Conservation (phyloP, 2,329 filamentous ascomycete genomes). For the Tolypocladium album region DNA sequence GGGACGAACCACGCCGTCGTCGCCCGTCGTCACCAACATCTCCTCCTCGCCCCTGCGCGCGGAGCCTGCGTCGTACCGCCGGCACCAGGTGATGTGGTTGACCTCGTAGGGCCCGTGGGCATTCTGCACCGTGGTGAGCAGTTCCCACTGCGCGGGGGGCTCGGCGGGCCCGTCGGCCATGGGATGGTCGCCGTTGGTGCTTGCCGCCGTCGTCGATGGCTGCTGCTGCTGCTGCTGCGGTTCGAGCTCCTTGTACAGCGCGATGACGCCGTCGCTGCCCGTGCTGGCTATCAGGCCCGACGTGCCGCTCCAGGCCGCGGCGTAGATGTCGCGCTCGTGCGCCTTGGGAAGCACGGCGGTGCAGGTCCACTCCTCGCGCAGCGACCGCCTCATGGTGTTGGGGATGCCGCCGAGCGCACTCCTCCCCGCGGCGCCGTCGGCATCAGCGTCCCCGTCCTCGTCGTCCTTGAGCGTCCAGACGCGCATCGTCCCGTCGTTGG, state of each 20-base stretch:
- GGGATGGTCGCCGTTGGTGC: background rate
- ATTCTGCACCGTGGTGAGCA: slow-evolving; percentile 57
- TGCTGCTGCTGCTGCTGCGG: slow-evolving; percentile 3
- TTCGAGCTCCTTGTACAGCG: slow-evolving; percentile 60
- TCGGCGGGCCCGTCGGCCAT: background rate
- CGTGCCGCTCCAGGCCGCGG: slow-evolving; percentile 69
- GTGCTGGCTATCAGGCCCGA: slow-evolving; percentile 77
- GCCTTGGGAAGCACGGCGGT: slow-evolving; percentile 62
- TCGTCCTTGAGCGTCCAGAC: slow-evolving; percentile 62
- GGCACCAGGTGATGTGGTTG: slow-evolving; percentile 86
- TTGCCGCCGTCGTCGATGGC: slow-evolving; percentile 4
- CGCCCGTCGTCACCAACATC: slow-evolving; percentile 81
- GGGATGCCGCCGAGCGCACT: slow-evolving; percentile 53
- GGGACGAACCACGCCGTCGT: slow-evolving; percentile 78
- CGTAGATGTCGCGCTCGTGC: slow-evolving; percentile 77
- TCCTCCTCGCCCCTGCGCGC: slow-evolving; percentile 56
- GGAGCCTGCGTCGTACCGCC: slow-evolving; percentile 55
- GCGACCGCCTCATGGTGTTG: slow-evolving; percentile 74
- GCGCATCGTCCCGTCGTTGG: slow-evolving; percentile 69
- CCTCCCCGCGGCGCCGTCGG: slow-evolving; percentile 21
- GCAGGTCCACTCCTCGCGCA: slow-evolving; percentile 77
- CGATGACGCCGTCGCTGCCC: slow-evolving; percentile 75
- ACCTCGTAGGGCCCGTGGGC: slow-evolving; percentile 90
- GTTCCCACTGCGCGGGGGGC: slow-evolving; percentile 42
- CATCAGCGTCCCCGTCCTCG: slow-evolving; percentile 18